These are phyloP conservation scores for Euphrasia arctica DNA, from an alignment of 305 asterid genomes.

Conservation along the genomic window DNA sequence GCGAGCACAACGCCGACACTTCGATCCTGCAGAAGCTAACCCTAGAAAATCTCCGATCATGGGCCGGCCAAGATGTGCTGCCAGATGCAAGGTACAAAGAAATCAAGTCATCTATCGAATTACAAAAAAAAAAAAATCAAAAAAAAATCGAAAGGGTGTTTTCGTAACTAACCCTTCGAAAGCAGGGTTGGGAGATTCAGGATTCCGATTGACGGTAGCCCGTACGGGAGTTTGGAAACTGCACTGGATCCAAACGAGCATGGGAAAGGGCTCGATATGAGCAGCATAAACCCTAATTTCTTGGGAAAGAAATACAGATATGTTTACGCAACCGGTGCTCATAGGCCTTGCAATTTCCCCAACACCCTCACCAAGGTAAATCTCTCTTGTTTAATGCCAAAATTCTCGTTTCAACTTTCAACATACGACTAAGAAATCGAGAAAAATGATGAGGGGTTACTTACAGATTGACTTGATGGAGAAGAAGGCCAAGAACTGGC, in stretches of 20 bases:
- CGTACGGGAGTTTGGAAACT: conserved; percentile 67
- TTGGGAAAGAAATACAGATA: conserved; percentile 80
- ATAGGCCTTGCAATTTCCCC: conserved; percentile 94
- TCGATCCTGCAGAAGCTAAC: conserved; percentile 71
- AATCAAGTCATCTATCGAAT: background rate
- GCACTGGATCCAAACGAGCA: conserved; percentile 90
- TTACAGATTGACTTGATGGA: conserved; percentile 40
- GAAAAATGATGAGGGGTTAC: background rate
- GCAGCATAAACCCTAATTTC: conserved; percentile 73
- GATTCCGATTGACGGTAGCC: conserved; percentile 84
- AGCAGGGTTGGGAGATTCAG: conserved; percentile 83
- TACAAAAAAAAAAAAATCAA: background rate
- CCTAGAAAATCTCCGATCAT: conserved; percentile 64
- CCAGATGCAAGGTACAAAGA: conserved; percentile 72
- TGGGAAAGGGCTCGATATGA: conserved; percentile 95
- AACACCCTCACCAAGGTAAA: conserved; percentile 89
- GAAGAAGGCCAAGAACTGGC: conserved; percentile 89
- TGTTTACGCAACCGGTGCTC: conserved; percentile 95
- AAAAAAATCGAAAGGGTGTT: background rate
- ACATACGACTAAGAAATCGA: background rate
- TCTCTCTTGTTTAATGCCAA: background rate
- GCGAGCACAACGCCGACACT: conserved; percentile 84
- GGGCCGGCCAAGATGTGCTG: conserved; percentile 59
- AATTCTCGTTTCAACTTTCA: background rate
- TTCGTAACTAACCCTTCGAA: background rate